Conservation (phyloP, 495 filamentous ascomycete species). For the Cercophora sp. region DNA sequence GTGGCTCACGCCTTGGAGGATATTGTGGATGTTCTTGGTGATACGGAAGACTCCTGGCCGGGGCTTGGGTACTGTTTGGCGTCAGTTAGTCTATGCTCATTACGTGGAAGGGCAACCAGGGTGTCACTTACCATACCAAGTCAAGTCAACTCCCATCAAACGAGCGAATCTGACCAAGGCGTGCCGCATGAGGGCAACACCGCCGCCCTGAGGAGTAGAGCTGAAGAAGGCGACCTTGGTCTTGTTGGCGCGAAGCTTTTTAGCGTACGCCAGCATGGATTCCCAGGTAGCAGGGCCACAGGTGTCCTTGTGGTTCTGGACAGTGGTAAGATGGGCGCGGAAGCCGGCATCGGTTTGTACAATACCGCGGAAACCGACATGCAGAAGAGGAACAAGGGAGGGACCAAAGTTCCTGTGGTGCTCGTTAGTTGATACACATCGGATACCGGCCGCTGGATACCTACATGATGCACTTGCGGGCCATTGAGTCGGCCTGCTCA, state of each 20-base stretch:
- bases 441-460: not conserved
- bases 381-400: conserved; percentile 63
- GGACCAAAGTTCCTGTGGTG: conserved; percentile 68
- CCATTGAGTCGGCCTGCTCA: conserved; percentile 84
- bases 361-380: conserved; percentile 68
- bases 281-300: conserved; percentile 64
- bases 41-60: conserved; percentile 80
- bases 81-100: conserved; percentile 36
- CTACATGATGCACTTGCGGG: conserved; percentile 72
- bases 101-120: not conserved
- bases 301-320: conserved; percentile 62
- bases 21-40: conserved; percentile 91
- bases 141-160: conserved; percentile 62
- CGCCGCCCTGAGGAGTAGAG: conserved; percentile 80
- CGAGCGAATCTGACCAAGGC: conserved; percentile 72
- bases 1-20: conserved; percentile 75
- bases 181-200: conserved; percentile 86
- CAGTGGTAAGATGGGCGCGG: conserved; percentile 54
- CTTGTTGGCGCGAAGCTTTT: conserved; percentile 60
- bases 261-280: conserved; percentile 62
- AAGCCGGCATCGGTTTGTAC: conserved; percentile 72
- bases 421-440: not conserved
- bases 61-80: conserved; percentile 69
- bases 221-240: conserved; percentile 82
- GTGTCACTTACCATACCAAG: conserved; percentile 61